Percentiles rank a stretch among this genome's conserved stretches.
phyloP scores from a whole-genome alignment of 2,329 filamentous ascomycete genomes.

The Beauveria sp. region DNA sequence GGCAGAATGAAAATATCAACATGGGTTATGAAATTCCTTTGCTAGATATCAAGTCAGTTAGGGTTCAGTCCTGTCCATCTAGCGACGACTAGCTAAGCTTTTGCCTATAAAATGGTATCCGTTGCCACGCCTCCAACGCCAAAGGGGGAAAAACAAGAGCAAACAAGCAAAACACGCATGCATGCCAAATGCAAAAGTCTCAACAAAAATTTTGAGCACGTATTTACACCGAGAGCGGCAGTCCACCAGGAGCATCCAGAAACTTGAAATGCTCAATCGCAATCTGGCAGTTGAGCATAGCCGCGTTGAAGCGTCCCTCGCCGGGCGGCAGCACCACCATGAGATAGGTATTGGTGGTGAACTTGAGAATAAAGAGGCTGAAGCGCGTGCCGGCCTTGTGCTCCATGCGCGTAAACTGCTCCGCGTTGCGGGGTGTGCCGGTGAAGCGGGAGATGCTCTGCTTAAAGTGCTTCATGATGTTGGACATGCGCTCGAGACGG shows the following conservation, averaged over 20 bases:
- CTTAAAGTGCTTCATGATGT: conserved; percentile 98
- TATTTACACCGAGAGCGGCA: conserved; percentile 9
- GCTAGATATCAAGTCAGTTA: not conserved
- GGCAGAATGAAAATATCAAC: not conserved
- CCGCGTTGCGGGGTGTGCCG: conserved; percentile 70
- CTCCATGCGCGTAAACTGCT: conserved; percentile 75
- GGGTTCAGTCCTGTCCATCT: not conserved
- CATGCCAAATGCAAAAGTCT: not conserved
- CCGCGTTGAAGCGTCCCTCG: conserved; percentile 84
- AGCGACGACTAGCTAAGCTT: not conserved
- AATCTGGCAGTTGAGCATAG: conserved; percentile 82
- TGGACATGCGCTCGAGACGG: conserved; percentile 87
- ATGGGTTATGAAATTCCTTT: not conserved
- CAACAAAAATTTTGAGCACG: too few relatives aligned
- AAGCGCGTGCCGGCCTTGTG: conserved; percentile 71
- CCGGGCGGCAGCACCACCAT: conserved; percentile 86
- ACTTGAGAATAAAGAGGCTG: conserved; percentile 89
- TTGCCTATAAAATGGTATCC: conserved; percentile 9
- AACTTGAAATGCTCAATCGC: conserved; percentile 74
- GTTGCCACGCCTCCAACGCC: conserved; percentile 4
- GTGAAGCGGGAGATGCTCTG: conserved; percentile 71
- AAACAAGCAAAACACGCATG: not conserved
- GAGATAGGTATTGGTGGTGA: conserved; percentile 96
- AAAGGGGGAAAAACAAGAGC: not conserved
- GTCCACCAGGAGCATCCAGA: conserved; percentile 42